Percentiles rank a stretch among this genome's conserved stretches.
These are phyloP conservation scores for Tulasnella sp. DNA, from an alignment of 768 basidiomycete genomes.

Conservation along the genomic window DNA sequence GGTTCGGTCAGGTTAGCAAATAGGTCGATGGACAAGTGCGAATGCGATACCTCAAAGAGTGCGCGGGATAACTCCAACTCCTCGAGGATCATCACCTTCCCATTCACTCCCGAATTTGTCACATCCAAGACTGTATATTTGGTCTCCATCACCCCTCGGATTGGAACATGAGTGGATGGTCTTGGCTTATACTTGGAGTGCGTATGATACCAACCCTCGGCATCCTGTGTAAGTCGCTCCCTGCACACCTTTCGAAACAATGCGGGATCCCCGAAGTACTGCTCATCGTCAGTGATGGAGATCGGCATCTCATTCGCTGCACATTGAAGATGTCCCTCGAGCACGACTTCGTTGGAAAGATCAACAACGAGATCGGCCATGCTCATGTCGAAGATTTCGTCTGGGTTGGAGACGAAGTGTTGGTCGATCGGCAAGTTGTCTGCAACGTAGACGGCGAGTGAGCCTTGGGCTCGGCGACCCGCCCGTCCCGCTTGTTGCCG, in stretches of 20 bases:
- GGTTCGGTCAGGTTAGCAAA: not conserved
- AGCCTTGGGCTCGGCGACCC: constrained; percentile 69
- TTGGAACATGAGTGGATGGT: constrained; percentile 60
- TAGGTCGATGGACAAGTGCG: not conserved
- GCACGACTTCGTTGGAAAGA: constrained; percentile 57
- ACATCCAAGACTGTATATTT: constrained; percentile 66
- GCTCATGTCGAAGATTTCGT: constrained; percentile 53
- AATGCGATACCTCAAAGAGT: constrained; percentile 52
- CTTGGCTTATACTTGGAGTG: constrained; percentile 70
- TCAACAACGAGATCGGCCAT: constrained; percentile 60
- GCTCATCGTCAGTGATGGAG: constrained; percentile 42
- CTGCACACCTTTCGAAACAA: constrained; percentile 49
- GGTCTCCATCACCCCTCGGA: constrained; percentile 70
- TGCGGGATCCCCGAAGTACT: constrained; percentile 54
- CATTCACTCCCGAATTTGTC: constrained; percentile 29
- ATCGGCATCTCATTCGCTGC: constrained; percentile 82
- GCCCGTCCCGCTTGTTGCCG: constrained; percentile 85
- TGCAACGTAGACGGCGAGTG: constrained; percentile 62
- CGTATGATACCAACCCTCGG: constrained; percentile 83
- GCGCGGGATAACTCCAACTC: constrained; percentile 77
- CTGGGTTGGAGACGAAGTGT: constrained; percentile 59
- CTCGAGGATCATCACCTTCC: constrained; percentile 47
- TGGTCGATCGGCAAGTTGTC: constrained; percentile 62
- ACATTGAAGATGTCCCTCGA: constrained; percentile 83
- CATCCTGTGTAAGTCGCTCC: constrained; percentile 47